Evolutionary conservation across 352 stramenopile species (phyloP), one percentile per base, ranked within the genome.

Genomic region (Phytopythium montanum): DNA sequence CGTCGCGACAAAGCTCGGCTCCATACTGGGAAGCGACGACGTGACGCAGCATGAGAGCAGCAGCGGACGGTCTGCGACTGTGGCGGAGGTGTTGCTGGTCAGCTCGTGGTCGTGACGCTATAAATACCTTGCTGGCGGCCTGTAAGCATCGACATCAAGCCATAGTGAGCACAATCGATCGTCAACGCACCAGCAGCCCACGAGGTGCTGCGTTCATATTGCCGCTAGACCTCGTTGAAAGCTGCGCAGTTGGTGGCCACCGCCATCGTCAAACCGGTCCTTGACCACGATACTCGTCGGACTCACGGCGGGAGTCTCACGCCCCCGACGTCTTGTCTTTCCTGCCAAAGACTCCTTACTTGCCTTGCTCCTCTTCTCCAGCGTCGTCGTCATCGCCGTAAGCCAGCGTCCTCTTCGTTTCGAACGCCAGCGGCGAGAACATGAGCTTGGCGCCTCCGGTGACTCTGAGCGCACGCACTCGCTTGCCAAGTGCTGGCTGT

Each of bases 1-100:
- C 39, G 73, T 86, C 28, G 62, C 62, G 13, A 86, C 52, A 39
- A 89, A 82, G n/a, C 70, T 72, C 25, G 74, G 68, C 51, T 87
- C 75, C 79, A 89, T 87, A 16, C 26, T 44, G 38, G 6, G 29
- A 10, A n/a, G 45, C 25, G 26, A 18, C 23, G 16, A 34, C 45
- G 23, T 5, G 26, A 34, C 3, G 10, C 6, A 33, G 28, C 46
- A 33, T 53, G 16, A n/a, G n/a, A n/a, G 25, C 39, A 46, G 19
- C 39, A 46, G 39, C 39, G 23, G 18, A 29, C 42, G n/a, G 23
- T 26, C 8, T 19, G 8, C 48, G 26, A 39, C 21, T 19, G 21
- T 19, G 48, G 12, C 10, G 7, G 48, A 25, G 16, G 18, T 18
- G 18, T 9, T 54, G 48, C 28, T 54, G 19, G 3, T n/a, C 23